A percentile compares a stretch with the other conserved stretches of the same genome.
Evolutionary conservation across 2,329 filamentous ascomycete species (phyloP).

Genomic region (Ophiostoma triangulosporum): DNA sequence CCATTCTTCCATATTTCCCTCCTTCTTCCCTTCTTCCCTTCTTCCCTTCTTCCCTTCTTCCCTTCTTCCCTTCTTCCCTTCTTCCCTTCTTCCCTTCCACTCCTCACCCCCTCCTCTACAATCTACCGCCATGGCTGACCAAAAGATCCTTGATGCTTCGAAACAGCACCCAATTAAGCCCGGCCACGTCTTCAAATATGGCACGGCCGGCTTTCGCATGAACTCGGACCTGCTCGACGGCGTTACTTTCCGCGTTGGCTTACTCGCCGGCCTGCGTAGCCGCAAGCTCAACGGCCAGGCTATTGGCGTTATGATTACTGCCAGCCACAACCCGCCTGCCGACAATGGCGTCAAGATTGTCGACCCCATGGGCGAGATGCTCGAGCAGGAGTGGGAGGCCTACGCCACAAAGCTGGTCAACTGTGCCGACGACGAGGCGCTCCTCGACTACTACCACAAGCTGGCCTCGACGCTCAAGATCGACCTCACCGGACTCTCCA

Average conservation of each 20-base stretch:
- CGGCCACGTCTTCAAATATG: constrained; percentile 46
- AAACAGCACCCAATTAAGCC: constrained; percentile 46
- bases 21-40: no score
- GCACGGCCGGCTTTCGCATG: constrained; percentile 57
- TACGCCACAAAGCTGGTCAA: constrained; percentile 87
- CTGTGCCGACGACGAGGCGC: constrained; percentile 57
- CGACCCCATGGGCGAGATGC: constrained; percentile 95
- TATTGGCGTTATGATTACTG: constrained; percentile 94
- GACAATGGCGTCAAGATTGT: constrained; percentile 95
- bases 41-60: no score
- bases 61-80: not conserved
- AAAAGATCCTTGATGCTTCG: constrained; percentile 44
- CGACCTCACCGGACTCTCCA: constrained; percentile 54
- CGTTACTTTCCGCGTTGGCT: constrained; percentile 82
- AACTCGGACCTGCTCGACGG: constrained; percentile 72
- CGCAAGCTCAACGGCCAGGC: constrained; percentile 80
- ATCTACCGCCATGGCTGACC: constrained; percentile 8
- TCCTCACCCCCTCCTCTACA: not conserved
- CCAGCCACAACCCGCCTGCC: constrained; percentile 77
- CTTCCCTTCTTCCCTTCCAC: not conserved
- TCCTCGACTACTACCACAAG: constrained; percentile 62
- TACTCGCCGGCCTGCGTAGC: constrained; percentile 77
- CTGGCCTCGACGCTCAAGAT: constrained; percentile 66
- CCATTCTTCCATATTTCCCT: not conserved
- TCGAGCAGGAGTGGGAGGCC: constrained; percentile 87